Evolutionary conservation across 495 filamentous ascomycete genomes (phyloP).

Genomic region (Pyronema omphalodes): DNA sequence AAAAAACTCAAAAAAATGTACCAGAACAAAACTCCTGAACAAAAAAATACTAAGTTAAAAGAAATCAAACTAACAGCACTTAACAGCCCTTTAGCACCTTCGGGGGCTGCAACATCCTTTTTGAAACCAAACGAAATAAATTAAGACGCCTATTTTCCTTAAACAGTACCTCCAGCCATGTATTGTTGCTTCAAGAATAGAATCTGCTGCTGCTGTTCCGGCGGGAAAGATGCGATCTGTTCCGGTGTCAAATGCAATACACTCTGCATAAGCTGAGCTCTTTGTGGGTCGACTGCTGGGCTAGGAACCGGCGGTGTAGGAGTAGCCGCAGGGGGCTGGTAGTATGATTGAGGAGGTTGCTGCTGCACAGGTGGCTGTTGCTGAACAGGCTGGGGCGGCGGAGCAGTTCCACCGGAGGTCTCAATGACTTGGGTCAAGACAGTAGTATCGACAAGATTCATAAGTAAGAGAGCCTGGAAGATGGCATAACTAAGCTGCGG

Average conservation of each 20-base stretch:
- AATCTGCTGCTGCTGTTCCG: conserved; percentile 23
- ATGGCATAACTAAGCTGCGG: conserved; percentile 91
- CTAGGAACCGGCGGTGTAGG: conserved; percentile 8
- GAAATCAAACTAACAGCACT: too few relatives aligned
- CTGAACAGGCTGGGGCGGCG: conserved; percentile 9
- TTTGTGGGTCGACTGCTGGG: not conserved
- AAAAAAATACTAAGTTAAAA: too few relatives aligned
- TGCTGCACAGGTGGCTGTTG: not conserved
- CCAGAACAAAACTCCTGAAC: too few relatives aligned
- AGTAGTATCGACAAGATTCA: conserved; percentile 62
- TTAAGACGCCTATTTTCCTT: not conserved
- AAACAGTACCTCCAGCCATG: conserved; percentile 9
- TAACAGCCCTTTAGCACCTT: too few relatives aligned
- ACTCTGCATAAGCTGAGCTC: conserved; percentile 19
- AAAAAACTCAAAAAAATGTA: too few relatives aligned
- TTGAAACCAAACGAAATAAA: too few relatives aligned
- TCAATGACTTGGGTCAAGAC: conserved; percentile 24
- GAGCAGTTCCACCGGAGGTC: conserved; percentile 12
- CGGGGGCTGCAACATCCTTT: too few relatives aligned
- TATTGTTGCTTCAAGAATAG: conserved; percentile 22
- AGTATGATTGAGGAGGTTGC: conserved; percentile 7
- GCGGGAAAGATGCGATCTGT: conserved; percentile 19
- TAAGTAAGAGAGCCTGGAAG: conserved; percentile 83
- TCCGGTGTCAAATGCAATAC: conserved; percentile 23
- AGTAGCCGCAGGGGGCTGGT: conserved; percentile 7